Evolutionary conservation across 2,329 filamentous ascomycete genomes (phyloP).

Genomic region (Penicillium sp.): DNA sequence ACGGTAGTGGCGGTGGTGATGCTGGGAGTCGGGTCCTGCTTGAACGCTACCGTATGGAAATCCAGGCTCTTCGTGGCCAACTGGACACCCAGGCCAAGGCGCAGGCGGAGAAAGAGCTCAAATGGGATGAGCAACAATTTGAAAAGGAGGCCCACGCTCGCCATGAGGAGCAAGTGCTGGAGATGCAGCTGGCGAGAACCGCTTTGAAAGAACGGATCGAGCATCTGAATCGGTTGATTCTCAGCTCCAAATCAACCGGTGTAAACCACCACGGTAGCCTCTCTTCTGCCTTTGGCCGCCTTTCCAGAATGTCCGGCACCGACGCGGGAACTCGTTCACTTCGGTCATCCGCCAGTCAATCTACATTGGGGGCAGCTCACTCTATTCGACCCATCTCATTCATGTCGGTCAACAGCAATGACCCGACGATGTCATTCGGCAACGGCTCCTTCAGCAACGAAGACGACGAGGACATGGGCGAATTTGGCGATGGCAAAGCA

Average conservation of each 20-base stretch:
- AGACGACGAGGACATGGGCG: conserved; percentile 75
- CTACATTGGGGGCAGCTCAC: conserved; percentile 57
- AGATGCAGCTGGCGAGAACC: conserved; percentile 96
- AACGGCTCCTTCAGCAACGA: conserved; percentile 46
- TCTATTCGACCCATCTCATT: conserved; percentile 71
- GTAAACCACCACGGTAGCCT: conserved; percentile 81
- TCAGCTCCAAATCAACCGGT: conserved; percentile 93
- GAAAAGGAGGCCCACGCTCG: conserved; percentile 82
- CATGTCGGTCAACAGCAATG: conserved; percentile 61
- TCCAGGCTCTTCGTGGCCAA: conserved; percentile 78
- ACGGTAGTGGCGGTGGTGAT: conserved; percentile 76
- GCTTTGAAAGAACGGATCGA: conserved; percentile 97
- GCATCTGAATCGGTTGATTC: conserved; percentile 90
- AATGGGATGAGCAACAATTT: conserved; percentile 73
- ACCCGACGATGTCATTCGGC: conserved; percentile 43
- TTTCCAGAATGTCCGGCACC: conserved; percentile 64
- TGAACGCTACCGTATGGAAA: conserved; percentile 93
- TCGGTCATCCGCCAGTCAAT: conserved; percentile 73
- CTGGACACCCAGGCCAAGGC: conserved; percentile 80
- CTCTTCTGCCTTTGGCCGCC: conserved; percentile 67
- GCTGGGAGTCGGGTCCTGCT: conserved; percentile 84
- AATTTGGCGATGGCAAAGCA: conserved; percentile 85
- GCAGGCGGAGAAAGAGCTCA: conserved; percentile 65
- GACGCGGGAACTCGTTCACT: conserved; percentile 59
- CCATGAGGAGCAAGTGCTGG: conserved; percentile 96